Evolutionary conservation across 495 filamentous ascomycete species (phyloP).

Genomic region (Podospora anserina): DNA sequence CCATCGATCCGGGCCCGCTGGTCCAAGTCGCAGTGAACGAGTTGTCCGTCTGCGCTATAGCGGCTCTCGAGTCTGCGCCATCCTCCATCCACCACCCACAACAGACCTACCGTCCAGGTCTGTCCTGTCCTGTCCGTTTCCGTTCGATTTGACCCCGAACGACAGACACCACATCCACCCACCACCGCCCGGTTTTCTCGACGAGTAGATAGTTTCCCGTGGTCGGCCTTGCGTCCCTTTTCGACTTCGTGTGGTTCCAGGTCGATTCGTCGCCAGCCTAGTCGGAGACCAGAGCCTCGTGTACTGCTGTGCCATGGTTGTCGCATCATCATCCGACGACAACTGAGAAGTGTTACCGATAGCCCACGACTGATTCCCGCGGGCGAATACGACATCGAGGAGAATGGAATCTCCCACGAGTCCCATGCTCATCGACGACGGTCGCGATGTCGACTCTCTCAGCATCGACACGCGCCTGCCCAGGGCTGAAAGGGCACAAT

Average conservation of each 20-base stretch:
- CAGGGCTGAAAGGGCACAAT: constrained; percentile 26
- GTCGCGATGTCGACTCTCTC: constrained; percentile 28
- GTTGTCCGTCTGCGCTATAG: background rate
- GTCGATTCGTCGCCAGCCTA: background rate
- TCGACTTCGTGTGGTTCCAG: background rate
- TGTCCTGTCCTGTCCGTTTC: too few species aligned
- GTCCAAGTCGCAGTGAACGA: background rate
- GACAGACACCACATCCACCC: background rate
- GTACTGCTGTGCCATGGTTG: constrained; percentile 26
- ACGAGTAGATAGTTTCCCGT: background rate
- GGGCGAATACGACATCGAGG: background rate
- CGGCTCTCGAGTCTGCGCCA: background rate
- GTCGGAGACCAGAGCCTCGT: background rate
- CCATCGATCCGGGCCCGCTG: background rate
- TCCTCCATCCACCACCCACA: too few species aligned
- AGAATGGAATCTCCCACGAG: constrained; percentile 5
- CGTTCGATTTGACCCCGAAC: background rate
- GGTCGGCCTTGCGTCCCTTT: background rate
- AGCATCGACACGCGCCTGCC: constrained; percentile 30
- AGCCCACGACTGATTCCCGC: background rate
- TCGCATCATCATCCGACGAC: constrained; percentile 23
- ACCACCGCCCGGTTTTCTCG: too few species aligned
- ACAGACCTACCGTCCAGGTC: too few species aligned
- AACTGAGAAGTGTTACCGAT: constrained; percentile 9
- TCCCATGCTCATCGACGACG: constrained; percentile 27